Evolutionary conservation across 2,329 filamentous ascomycete genomes (phyloP).

Genomic region (Saccharata proteae): DNA sequence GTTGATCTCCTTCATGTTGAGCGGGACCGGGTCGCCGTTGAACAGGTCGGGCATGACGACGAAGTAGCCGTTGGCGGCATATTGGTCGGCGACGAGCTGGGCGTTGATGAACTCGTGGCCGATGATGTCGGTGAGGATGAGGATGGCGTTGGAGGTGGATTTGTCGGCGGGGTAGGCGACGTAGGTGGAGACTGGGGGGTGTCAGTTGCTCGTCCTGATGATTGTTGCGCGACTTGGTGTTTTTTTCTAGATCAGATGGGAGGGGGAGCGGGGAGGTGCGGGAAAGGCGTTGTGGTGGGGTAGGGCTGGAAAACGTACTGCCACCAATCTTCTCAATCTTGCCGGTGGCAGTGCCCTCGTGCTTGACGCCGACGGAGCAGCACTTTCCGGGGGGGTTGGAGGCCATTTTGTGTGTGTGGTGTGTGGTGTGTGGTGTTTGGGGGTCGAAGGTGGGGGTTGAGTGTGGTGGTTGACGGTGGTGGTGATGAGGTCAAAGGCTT

Average conservation of each 20-base stretch:
- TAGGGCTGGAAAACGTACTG: constrained; percentile 21
- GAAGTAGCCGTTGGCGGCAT: constrained; percentile 60
- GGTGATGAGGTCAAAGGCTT: too few species aligned
- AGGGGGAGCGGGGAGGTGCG: background rate
- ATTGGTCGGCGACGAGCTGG: constrained; percentile 59
- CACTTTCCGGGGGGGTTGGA: constrained; percentile 38
- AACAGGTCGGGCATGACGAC: constrained; percentile 60
- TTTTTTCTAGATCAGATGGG: background rate
- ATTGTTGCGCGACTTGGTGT: background rate
- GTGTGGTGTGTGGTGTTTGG: too few species aligned
- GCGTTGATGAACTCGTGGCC: constrained; percentile 42
- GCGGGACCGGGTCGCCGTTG: constrained; percentile 48
- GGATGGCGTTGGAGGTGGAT: constrained; percentile 41
- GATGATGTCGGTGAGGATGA: constrained; percentile 47
- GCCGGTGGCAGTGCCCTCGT: constrained; percentile 37
- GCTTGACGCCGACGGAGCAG: constrained; percentile 39
- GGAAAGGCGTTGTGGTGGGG: too few species aligned
- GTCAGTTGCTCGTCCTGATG: background rate
- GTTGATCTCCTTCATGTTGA: constrained; percentile 40
- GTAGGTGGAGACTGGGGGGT: constrained; percentile 40
- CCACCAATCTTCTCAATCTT: constrained; percentile 35
- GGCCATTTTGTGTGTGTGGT: too few species aligned
- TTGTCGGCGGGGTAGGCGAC: constrained; percentile 41
- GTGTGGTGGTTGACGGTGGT: too few species aligned
- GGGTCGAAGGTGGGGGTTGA: too few species aligned